A percentile compares a stretch with the other conserved stretches of the same genome.
Conservation (phyloP, 768 basidiomycete genomes). For the Leccinum broughii region DNA sequence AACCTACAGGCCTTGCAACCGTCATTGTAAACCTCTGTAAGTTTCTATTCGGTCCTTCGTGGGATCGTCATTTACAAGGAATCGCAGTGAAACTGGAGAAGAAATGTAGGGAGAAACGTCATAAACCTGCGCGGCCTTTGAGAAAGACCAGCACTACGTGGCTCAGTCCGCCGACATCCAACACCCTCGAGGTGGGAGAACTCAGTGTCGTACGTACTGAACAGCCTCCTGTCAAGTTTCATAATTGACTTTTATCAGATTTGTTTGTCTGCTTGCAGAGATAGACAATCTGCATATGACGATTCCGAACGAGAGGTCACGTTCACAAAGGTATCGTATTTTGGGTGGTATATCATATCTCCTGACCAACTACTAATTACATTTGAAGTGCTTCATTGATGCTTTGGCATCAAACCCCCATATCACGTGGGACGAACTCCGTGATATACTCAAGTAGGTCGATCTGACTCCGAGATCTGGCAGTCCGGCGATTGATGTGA, state of each 20-base stretch:
- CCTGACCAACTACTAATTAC: not conserved
- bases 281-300: constrained; percentile 25
- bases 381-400: constrained; percentile 22
- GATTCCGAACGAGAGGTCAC: constrained; percentile 19
- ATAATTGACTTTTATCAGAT: constrained; percentile 13
- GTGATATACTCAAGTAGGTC: constrained; percentile 17
- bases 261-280: constrained; percentile 30
- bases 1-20: constrained; percentile 11
- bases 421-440: constrained; percentile 25
- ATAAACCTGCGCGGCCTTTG: not conserved
- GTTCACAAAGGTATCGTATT: constrained; percentile 26
- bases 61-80: not conserved
- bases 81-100: constrained; percentile 15
- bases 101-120: not conserved
- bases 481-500: not conserved
- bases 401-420: constrained; percentile 6
- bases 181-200: constrained; percentile 12
- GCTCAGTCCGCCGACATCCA: constrained; percentile 8
- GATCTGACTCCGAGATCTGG: not conserved
- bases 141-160: constrained; percentile 10
- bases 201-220: constrained; percentile 21
- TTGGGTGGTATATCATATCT: not conserved
- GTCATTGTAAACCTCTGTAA: constrained; percentile 11
- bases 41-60: not conserved
- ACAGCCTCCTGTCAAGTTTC: not conserved